These are phyloP conservation scores for Nicotiana sylvestris DNA, from an alignment of 257 asterid species.

Conservation along the genomic window DNA sequence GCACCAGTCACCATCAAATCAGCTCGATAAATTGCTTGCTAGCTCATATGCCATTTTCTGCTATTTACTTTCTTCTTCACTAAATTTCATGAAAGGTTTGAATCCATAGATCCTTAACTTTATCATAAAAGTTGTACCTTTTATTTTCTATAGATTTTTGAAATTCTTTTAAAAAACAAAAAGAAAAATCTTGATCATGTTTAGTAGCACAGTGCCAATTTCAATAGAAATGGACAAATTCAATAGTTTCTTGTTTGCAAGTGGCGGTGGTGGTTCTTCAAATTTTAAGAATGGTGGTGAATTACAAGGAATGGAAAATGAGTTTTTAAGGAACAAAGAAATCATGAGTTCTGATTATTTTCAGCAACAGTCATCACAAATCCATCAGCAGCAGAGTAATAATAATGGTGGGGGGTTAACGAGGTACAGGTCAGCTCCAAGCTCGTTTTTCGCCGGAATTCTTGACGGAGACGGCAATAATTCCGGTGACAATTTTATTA, in stretches of 20 bases:
- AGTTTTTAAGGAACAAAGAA: constrained; percentile 31
- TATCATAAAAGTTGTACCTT: background rate
- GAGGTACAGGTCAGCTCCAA: constrained; percentile 75
- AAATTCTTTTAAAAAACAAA: background rate
- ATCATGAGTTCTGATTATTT: constrained; percentile 32
- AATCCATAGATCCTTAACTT: background rate
- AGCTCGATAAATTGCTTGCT: constrained; percentile 5
- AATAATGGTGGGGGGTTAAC: constrained; percentile 39
- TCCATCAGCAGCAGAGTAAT: constrained; percentile 20
- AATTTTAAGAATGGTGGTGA: constrained; percentile 24
- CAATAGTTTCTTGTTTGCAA: constrained; percentile 22
- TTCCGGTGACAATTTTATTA: constrained; percentile 1
- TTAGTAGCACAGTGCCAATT: constrained; percentile 39
- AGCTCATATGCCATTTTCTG: constrained; percentile 7
- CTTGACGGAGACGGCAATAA: constrained; percentile 29
- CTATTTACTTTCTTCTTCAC: background rate
- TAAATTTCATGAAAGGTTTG: background rate
- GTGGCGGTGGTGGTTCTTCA: constrained; percentile 8
- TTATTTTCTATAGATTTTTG: background rate
- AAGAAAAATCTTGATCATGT: background rate
- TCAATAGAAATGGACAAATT: constrained; percentile 36
- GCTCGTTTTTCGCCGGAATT: constrained; percentile 54
- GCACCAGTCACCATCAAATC: background rate
- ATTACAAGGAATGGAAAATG: background rate
- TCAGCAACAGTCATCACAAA: constrained; percentile 18